Conservation (phyloP, 352 stramenopile genomes). For the Ophiocytium majus region DNA sequence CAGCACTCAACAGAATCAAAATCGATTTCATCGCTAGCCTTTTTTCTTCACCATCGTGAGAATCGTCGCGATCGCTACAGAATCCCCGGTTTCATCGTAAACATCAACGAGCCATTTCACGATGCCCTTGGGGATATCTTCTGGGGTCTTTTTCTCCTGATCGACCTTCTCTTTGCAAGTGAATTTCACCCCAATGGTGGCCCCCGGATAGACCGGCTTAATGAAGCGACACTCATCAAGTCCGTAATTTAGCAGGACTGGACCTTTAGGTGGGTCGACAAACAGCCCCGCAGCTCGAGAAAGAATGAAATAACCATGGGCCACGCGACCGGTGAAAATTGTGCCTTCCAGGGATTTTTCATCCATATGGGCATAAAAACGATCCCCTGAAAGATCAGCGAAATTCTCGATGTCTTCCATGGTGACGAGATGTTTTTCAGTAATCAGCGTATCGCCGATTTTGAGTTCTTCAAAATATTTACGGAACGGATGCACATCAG, state of each 20-base stretch:
- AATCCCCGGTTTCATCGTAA: background rate
- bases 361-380: slow-evolving; percentile 12
- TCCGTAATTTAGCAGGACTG: slow-evolving; percentile 9
- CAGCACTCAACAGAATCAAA: too few species aligned
- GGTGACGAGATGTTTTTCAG: background rate
- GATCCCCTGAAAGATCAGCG: background rate
- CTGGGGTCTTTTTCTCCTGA: slow-evolving; percentile 3
- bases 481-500: slow-evolving; percentile 1
- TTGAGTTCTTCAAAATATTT: slow-evolving; percentile 3
- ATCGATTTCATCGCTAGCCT: too few species aligned
- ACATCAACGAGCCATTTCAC: slow-evolving; percentile 2
- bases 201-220: background rate
- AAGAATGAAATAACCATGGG: slow-evolving; percentile 9
- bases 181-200: background rate
- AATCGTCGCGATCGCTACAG: background rate
- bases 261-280: slow-evolving; percentile 8
- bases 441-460: slow-evolving; percentile 1
- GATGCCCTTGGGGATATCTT: slow-evolving; percentile 3
- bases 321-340: background rate
- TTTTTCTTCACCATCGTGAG: slow-evolving; percentile 10
- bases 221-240: slow-evolving; percentile 7
- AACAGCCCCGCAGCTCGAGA: background rate
- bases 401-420: slow-evolving; percentile 1
- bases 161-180: slow-evolving; percentile 14
- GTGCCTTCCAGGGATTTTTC: slow-evolving; percentile 4